Evolutionary conservation across 1,139 yeast genomes (phyloP), one percentile per base, ranked within the genome.

Genomic region (Geotrichum citri-aurantii): DNA sequence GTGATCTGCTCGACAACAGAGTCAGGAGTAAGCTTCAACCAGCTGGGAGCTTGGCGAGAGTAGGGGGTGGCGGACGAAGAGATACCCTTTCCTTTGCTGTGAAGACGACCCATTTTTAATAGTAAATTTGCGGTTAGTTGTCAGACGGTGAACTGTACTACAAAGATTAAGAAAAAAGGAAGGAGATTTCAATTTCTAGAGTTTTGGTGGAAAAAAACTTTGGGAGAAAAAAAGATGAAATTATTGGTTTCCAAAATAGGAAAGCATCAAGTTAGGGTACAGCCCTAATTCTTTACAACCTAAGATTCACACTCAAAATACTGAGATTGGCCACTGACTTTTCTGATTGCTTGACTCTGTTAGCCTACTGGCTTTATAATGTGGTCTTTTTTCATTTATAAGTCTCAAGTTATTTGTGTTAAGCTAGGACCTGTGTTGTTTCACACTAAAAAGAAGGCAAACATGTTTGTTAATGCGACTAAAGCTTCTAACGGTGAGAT

Each of bases 1-100:
- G 87, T 80, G 82, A 92, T 86, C 83, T 91, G 97, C 83, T 95
- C 99, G 80, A 92, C 91, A 74, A 93, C 95, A 71, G 91, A 89
- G 71, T 91, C 97, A 72, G 96, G 79, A 65, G 97, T 83, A 74
- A 90, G 86, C 86, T 93, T 93, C 95, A 92, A 92, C 99, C 99
- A 93, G 78, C 97, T 83, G 79, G 99, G 99, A 78, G 96, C 85
- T 81, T 87, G 86, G 84, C 99, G 93, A 74, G 98, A 92, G 86
- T 93, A 93, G 80, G 99, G 99, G 80, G 92, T 83, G 77, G 99
- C 97, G 78, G 99, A 91, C 75, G 97, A 86, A 75, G 98, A 89
- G 77, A 95, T 95, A 82, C 99, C 99, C 83, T 95, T 95, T 82
- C 99, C 99, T 68, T 79, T 78, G 73, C 81, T 77, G 81, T 81